Conservation (phyloP, 306 rosid genomes). For the Biancaea sappan region DNA sequence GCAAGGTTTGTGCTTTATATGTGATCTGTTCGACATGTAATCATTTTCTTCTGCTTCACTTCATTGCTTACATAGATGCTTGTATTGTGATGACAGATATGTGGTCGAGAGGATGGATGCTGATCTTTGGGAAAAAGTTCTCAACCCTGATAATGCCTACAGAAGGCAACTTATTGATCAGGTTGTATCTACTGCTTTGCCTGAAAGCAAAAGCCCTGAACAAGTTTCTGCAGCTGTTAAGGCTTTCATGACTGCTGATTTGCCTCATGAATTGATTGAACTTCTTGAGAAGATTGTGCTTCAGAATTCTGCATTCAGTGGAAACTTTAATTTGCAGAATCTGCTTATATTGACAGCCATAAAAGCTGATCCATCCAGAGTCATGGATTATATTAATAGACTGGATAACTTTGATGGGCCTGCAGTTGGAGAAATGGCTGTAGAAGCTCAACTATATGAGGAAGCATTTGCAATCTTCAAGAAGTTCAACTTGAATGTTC, state of each 20-base stretch:
- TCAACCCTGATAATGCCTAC: conserved; percentile 79
- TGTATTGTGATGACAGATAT: conserved; percentile 59
- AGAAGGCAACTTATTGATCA: conserved; percentile 99
- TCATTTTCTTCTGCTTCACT: conserved; percentile 12
- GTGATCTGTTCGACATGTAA: conserved; percentile 3
- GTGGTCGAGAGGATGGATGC: conserved; percentile 99
- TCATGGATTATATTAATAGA: conserved; percentile 95
- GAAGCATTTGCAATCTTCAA: conserved; percentile 96
- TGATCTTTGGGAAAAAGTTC: conserved; percentile 96
- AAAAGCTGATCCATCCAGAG: conserved; percentile 98
- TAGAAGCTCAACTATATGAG: conserved; percentile 89
- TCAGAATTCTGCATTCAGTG: conserved; percentile 99
- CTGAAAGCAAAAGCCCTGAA: conserved; percentile 99
- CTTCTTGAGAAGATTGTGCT: conserved; percentile 99
- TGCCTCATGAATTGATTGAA: conserved; percentile 98
- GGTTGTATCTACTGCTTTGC: conserved; percentile 97
- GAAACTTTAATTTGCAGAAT: conserved; percentile 97
- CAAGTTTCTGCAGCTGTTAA: conserved; percentile 99
- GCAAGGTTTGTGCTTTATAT: conserved; percentile 76
- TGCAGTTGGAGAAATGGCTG: conserved; percentile 96
- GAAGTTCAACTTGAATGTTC: conserved; percentile 97
- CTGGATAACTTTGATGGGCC: conserved; percentile 99
- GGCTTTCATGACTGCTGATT: conserved; percentile 99
- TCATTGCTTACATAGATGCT: conserved; percentile 33
- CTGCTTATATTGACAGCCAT: conserved; percentile 95